Conservation (phyloP, 495 filamentous ascomycete genomes). For the Tuber umbilicatum region DNA sequence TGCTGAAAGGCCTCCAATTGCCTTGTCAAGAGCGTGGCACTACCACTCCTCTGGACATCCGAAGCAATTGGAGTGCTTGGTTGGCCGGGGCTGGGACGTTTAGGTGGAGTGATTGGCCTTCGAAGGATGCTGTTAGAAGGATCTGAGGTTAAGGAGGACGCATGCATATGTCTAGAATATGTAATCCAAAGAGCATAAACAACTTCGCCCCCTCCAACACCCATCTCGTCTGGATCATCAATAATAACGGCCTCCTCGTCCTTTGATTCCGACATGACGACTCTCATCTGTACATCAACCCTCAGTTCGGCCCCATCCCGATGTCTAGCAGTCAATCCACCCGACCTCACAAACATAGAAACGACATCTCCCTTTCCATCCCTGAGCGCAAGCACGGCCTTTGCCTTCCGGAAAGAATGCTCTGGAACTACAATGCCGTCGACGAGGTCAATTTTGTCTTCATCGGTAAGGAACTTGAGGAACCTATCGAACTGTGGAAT, state of each 20-base stretch:
- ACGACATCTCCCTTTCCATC: conserved; percentile 73
- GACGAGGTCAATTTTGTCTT: conserved; percentile 70
- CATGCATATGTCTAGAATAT: conserved; percentile 87
- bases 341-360: conserved; percentile 66
- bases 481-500: conserved; percentile 84
- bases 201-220: conserved; percentile 58
- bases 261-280: conserved; percentile 71
- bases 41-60: conserved; percentile 19
- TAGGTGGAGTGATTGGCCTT: conserved; percentile 59
- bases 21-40: conserved; percentile 59
- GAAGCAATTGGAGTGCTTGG: conserved; percentile 44
- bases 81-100: conserved; percentile 74
- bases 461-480: conserved; percentile 70
- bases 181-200: conserved; percentile 97
- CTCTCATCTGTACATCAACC: conserved; percentile 91
- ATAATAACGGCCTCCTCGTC: conserved; percentile 43
- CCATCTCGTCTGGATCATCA: conserved; percentile 44
- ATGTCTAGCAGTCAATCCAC: conserved; percentile 76
- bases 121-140: conserved; percentile 54
- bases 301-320: conserved; percentile 84
- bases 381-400: conserved; percentile 70
- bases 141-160: conserved; percentile 53
- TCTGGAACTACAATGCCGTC: conserved; percentile 98
- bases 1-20: conserved; percentile 47
- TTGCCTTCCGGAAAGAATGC: conserved; percentile 85